Evolutionary conservation across 495 filamentous ascomycete genomes (phyloP), one percentile per base, ranked within the genome.

Genomic region (Penicillium diatomitis): DNA sequence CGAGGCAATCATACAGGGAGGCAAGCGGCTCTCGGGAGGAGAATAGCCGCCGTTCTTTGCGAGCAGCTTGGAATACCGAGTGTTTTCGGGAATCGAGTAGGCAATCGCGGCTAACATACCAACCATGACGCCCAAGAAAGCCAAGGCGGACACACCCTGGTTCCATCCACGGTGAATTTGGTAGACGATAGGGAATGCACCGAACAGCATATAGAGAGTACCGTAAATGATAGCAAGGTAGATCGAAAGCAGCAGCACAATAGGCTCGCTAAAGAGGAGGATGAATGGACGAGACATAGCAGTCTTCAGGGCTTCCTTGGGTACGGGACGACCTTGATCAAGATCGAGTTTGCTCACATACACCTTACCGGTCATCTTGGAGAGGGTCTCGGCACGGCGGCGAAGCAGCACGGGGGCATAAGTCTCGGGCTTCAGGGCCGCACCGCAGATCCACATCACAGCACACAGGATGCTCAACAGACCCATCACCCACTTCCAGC

Each of bases 151-250:
- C 29, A 85, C 58, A 34, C 83, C 80, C n/a, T 79, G 69, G 9
- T 70, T 72, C 88, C 87, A 92, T 40, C 79, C 79, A 7, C 87
- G 83, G 49, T 83, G 63, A 20, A 82, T 60, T 10, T 74, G 67
- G 63, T 87, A 92, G 34, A 92, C 81, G 41, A 90, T 81, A 1
- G 88, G 88, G 49, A 61, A 69, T 9, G 85, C 85, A 29, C 86
- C 80, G 68, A 94, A 92, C 20, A 90, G 74, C 41, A 90, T 76
- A 63, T 89, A 90, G 4, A 88, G 68, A 10, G 85, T 79, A 1
- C 84, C 81, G 54, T 87, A 88, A 28, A 79, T 72, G 47, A 86
- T 75, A 10, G 83, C 76, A 51, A 87, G 74, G 63, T 88, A 88
- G 7, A 84, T 53, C 6, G 77, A 80, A 10, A 83, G 73, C 4